Evolutionary conservation across 495 filamentous ascomycete genomes (phyloP).

Genomic region (Acidiella bohemica): DNA sequence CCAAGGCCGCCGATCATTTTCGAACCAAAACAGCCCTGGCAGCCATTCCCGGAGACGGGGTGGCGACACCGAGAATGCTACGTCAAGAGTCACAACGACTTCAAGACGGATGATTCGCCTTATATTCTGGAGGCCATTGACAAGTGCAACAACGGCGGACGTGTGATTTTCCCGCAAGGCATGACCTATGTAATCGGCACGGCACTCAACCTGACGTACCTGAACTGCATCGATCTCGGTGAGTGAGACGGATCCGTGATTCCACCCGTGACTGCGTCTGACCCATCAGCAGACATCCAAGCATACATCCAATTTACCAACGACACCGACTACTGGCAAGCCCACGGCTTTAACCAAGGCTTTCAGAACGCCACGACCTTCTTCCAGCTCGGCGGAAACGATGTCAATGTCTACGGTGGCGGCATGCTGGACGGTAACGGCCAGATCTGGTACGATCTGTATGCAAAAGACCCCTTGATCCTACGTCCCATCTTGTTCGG

Average conservation of each 20-base stretch:
- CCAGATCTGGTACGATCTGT: constrained; percentile 57
- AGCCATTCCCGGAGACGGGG: constrained; percentile 18
- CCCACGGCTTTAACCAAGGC: constrained; percentile 42
- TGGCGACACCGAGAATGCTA: constrained; percentile 18
- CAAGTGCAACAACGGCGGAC: constrained; percentile 53
- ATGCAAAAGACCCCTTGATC: constrained; percentile 40
- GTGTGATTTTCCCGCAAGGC: constrained; percentile 45
- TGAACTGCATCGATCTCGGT: constrained; percentile 48
- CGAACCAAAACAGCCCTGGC: constrained; percentile 12
- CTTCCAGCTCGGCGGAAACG: constrained; percentile 54
- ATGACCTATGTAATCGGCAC: constrained; percentile 48
- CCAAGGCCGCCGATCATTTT: constrained; percentile 3
- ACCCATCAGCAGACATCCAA: constrained; percentile 34
- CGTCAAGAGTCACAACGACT: constrained; percentile 29
- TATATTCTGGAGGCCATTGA: constrained; percentile 45
- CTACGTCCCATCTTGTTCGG: constrained; percentile 48
- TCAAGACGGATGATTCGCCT: constrained; percentile 42
- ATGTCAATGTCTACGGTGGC: constrained; percentile 54
- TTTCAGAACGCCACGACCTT: constrained; percentile 57
- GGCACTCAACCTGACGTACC: constrained; percentile 50
- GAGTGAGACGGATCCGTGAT: background rate
- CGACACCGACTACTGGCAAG: constrained; percentile 56
- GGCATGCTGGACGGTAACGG: constrained; percentile 54
- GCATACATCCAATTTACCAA: constrained; percentile 47
- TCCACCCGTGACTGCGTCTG: background rate